These are phyloP conservation scores for Xylaria telfairii DNA, from an alignment of 495 filamentous ascomycete genomes.

Conservation along the genomic window DNA sequence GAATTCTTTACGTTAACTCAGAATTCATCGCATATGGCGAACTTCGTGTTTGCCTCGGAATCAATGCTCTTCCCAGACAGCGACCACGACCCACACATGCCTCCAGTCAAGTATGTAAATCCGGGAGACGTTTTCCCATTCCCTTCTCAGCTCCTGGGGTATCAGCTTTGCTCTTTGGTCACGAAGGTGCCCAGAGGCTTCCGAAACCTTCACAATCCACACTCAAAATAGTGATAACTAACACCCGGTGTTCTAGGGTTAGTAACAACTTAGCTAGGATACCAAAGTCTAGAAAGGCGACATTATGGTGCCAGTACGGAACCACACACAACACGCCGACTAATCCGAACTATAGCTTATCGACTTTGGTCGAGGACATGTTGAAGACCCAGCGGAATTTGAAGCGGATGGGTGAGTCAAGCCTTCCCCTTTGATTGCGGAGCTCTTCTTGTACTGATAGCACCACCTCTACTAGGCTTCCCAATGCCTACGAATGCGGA, in stretches of 20 bases:
- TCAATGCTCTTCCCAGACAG: not conserved
- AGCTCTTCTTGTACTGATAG: not conserved
- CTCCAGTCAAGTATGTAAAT: constrained; percentile 23
- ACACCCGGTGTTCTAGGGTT: no score
- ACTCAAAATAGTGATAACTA: no score
- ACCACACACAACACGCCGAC: not conserved
- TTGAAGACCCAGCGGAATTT: not conserved
- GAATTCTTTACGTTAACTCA: constrained; percentile 15
- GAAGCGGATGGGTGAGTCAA: not conserved
- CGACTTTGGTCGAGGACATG: constrained; percentile 30
- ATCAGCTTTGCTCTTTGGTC: no score
- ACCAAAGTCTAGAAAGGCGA: not conserved
- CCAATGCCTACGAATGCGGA: not conserved
- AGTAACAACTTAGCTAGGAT: not conserved
- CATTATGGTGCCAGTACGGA: not conserved
- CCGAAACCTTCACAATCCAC: no score
- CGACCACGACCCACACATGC: constrained; percentile 15
- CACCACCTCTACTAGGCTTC: not conserved
- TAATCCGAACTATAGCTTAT: constrained; percentile 26
- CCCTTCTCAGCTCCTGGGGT: no score
- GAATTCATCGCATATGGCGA: constrained; percentile 25
- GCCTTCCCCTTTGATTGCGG: no score
- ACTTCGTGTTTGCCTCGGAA: constrained; percentile 22
- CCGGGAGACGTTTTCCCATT: no score
- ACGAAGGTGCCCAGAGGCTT: no score